phyloP scores from a whole-genome alignment of 495 filamentous ascomycete species.

The Podospora australis region DNA sequence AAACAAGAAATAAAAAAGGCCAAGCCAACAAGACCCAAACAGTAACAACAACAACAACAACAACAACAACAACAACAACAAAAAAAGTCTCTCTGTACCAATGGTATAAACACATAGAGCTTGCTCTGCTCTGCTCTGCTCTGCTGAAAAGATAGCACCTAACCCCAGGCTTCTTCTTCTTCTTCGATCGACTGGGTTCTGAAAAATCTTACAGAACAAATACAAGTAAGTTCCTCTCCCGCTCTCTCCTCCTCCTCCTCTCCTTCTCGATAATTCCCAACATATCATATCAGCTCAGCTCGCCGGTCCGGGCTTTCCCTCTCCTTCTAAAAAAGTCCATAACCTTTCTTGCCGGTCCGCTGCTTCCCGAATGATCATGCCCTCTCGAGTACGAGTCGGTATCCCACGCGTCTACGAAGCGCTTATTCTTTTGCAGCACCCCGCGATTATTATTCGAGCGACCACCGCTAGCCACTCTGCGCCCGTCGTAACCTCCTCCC shows the following conservation, averaged over 20 bases:
- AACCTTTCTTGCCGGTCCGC: constrained; percentile 78
- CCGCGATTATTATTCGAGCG: constrained; percentile 34
- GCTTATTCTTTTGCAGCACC: constrained; percentile 76
- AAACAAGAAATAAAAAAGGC: too few species aligned
- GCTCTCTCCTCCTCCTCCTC: background rate
- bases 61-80: too few species aligned
- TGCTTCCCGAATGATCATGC: constrained; percentile 66
- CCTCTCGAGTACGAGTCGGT: constrained; percentile 57
- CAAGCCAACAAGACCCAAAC: too few species aligned
- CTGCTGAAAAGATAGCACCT: too few species aligned
- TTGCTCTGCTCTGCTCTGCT: too few species aligned
- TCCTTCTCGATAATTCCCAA: too few species aligned
- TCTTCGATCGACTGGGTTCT: too few species aligned
- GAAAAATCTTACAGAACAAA: too few species aligned
- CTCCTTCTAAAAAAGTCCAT: constrained; percentile 97
- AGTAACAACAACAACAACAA: too few species aligned
- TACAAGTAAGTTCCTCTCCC: background rate
- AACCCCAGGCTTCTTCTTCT: too few species aligned
- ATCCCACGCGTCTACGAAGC: constrained; percentile 88
- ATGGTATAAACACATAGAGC: too few species aligned
- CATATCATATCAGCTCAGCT: constrained; percentile 17
- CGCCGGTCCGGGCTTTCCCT: constrained; percentile 65
- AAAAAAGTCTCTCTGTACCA: too few species aligned
- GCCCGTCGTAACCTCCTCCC: constrained; percentile 14
- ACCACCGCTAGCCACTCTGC: constrained; percentile 17